Evolutionary conservation across 2,329 filamentous ascomycete genomes (phyloP), one percentile per base, ranked within the genome.

Genomic region (Pseudocercospora crystallina): DNA sequence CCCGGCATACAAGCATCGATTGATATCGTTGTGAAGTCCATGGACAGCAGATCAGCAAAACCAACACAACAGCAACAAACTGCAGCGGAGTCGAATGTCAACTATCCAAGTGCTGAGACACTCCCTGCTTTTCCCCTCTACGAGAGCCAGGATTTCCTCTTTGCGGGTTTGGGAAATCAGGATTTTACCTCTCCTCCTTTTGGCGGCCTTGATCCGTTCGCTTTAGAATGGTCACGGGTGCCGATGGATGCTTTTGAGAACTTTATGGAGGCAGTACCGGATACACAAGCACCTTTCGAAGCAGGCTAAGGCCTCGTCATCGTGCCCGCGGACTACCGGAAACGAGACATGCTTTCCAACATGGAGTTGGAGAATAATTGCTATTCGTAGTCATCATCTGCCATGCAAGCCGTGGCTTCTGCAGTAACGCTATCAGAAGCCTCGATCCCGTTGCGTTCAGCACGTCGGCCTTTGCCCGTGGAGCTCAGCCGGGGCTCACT

Each of bases 1-100:
- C 66, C 61, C 2, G 48, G 65, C 0, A 53, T 68, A 1, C 60
- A 66, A 41, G 43, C 61, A 2, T 69, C 66, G 44, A 51, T 70
- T 8, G 61, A 68, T 20, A 69, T 69, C 17, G 68, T 69, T 39
- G 38, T 55, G 5, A 46, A 55, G 8, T 43, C 26, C n/a, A 42
- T 51, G n/a, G 40, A 47, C 31, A 31, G 36, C 15, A 44, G 39
- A 10, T 36, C 40, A 26, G 15, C 30, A 9, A 41, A 12, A 10
- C 13, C n/a, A 14, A 29, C 34, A 35, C 31, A 20, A 33, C 26
- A 12, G 17, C 43, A 29, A 29, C 30, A 5, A 14, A 38, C 12
- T 9, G 7, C 20, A 26, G 20, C 20, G 20, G 30, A 48, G 9
- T 26, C 38, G 10, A 38, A 26, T 7, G 10, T 38, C 13, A 35